Conservation (phyloP, 163 green algal species). For the Chlorella variabilis region DNA sequence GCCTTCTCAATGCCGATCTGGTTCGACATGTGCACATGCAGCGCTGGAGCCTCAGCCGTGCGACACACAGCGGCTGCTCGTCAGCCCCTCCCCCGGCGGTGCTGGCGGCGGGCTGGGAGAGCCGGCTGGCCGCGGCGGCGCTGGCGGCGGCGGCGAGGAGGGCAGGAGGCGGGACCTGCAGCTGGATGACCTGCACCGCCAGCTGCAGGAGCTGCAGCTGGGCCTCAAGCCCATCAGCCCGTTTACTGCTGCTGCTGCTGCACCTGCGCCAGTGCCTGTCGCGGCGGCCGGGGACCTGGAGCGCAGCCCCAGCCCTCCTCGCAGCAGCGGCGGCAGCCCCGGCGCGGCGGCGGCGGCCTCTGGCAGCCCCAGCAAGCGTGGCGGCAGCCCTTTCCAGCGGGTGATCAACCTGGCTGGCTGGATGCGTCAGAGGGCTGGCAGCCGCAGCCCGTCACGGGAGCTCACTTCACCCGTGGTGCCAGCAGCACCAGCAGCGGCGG, state of each 20-base stretch:
- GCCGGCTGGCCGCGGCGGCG: no score
- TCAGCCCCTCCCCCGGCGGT: neutral
- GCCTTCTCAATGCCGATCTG: no score
- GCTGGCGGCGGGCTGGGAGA: neutral
- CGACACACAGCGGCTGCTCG: neutral
- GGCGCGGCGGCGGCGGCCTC: no score
- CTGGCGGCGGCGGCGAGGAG: neutral
- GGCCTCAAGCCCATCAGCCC: neutral
- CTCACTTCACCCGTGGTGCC: no score
- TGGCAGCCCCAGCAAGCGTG: neutral
- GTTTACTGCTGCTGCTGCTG: neutral
- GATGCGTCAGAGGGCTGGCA: neutral
- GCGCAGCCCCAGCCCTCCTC: no score
- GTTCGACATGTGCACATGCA: neutral
- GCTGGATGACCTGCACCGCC: neutral
- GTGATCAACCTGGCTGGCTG: neutral
- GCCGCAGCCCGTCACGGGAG: neutral
- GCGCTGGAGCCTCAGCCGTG: neutral
- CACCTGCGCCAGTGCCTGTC: neutral
- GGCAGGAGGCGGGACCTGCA: neutral
- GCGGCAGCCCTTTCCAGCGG: neutral
- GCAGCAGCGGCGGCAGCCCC: no score
- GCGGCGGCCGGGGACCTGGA: no score
- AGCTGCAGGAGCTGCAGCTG: conserved; percentile 23
- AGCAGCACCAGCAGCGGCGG: neutral